These are phyloP conservation scores for Aspergillus chevalieri DNA, from an alignment of 2,329 filamentous ascomycete genomes.

Conservation along the genomic window DNA sequence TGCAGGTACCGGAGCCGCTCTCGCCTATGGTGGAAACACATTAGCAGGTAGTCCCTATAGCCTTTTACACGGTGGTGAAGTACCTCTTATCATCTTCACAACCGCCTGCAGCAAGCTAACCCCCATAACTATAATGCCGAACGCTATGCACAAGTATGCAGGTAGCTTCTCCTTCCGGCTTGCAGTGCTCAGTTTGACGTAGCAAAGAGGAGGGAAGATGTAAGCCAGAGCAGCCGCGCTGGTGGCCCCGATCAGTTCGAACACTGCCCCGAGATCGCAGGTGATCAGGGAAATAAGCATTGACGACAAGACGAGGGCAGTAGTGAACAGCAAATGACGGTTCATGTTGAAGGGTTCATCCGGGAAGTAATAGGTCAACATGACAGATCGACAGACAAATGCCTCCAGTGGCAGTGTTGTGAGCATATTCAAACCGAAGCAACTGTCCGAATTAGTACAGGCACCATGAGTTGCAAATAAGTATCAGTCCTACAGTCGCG, in stretches of 20 bases:
- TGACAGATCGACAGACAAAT: constrained; percentile 95
- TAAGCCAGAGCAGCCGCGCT: constrained; percentile 92
- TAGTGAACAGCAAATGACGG: constrained; percentile 81
- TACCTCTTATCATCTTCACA: constrained; percentile 55
- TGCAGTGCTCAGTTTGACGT: constrained; percentile 79
- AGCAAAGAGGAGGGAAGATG: constrained; percentile 90
- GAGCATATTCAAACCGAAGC: constrained; percentile 97
- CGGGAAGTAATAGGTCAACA: constrained; percentile 76
- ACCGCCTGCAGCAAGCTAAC: constrained; percentile 72
- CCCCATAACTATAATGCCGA: constrained; percentile 73
- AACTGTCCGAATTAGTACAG: constrained; percentile 41
- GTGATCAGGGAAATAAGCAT: constrained; percentile 75
- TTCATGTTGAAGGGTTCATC: constrained; percentile 72
- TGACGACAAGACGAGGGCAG: constrained; percentile 70
- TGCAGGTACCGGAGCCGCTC: constrained; percentile 27
- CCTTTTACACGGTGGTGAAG: constrained; percentile 7
- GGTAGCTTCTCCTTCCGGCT: constrained; percentile 69
- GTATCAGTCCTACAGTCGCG: constrained; percentile 56
- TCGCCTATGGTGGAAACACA: constrained; percentile 20
- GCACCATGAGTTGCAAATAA: not conserved
- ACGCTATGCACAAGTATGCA: constrained; percentile 64
- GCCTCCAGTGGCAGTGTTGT: constrained; percentile 93
- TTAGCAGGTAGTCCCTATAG: constrained; percentile 7
- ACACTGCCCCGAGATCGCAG: constrained; percentile 88
- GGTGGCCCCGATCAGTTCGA: constrained; percentile 92